These are phyloP conservation scores for Saccharomycopsis phalli DNA, from an alignment of 1,139 yeast genomes.

Conservation along the genomic window DNA sequence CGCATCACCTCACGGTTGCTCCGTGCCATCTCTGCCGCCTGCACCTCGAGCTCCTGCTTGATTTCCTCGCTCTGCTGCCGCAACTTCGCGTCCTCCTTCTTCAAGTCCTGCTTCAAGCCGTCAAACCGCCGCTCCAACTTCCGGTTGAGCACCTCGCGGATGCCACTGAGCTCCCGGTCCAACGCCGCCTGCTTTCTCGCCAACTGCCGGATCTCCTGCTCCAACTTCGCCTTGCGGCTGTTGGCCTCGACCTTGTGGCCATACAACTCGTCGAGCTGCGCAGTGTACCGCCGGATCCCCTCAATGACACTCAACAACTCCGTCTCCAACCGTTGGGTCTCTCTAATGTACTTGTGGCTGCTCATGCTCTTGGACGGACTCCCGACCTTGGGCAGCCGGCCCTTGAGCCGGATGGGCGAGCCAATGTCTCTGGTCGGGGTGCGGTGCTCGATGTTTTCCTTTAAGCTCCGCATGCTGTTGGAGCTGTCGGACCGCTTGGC, in stretches of 20 bases:
- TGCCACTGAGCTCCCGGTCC: slow-evolving; percentile 1
- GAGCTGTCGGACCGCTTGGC: slow-evolving; percentile 1
- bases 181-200: not conserved
- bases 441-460: not conserved
- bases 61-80: slow-evolving; percentile 4
- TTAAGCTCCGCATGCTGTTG: not conserved
- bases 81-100: not conserved
- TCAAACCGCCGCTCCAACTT: slow-evolving; percentile 6
- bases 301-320: not conserved
- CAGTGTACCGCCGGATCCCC: slow-evolving; percentile 3
- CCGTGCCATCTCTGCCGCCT: not conserved
- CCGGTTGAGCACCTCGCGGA: not conserved
- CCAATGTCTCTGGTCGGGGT: slow-evolving; percentile 9
- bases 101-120: slow-evolving; percentile 1
- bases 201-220: not conserved
- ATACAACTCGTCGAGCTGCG: slow-evolving; percentile 9
- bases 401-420: slow-evolving; percentile 9
- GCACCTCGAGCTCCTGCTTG: not conserved
- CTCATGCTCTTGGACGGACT: slow-evolving; percentile 1
- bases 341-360: not conserved
- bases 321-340: slow-evolving; percentile 2
- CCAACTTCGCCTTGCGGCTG: slow-evolving; percentile 2
- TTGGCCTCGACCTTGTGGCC: slow-evolving; percentile 5
- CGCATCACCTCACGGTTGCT: not conserved
- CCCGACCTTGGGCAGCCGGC: not conserved